Percentiles rank a stretch among this genome's conserved stretches.
Evolutionary conservation across 306 rosid genomes (phyloP).

Genomic region (Albizia julibrissin): DNA sequence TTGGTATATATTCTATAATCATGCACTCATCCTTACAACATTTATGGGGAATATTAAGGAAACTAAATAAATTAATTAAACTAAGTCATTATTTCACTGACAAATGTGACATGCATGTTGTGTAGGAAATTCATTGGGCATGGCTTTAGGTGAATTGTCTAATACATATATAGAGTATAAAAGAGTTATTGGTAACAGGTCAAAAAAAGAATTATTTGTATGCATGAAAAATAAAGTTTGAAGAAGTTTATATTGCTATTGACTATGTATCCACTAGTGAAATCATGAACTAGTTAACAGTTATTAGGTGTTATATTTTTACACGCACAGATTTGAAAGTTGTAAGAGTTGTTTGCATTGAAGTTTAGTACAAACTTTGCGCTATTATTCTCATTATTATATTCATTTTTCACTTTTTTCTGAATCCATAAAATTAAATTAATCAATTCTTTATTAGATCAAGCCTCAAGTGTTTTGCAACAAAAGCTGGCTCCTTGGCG

Average conservation of each 20-base stretch:
- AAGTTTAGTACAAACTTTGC: background rate
- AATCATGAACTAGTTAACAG: background rate
- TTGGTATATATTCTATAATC: too few species aligned
- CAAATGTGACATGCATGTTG: background rate
- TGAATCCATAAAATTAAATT: too few species aligned
- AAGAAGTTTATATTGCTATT: background rate
- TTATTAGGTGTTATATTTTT: background rate
- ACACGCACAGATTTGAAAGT: background rate
- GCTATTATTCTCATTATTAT: too few species aligned
- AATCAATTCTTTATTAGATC: conserved; percentile 34
- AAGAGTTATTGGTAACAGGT: background rate
- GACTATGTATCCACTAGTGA: background rate
- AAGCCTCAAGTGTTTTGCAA: conserved; percentile 46
- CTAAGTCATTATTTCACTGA: background rate
- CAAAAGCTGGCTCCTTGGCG: conserved; percentile 36
- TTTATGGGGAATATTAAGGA: too few species aligned
- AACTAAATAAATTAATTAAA: too few species aligned
- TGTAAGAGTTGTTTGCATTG: background rate
- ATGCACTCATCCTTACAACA: too few species aligned
- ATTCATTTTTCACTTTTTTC: too few species aligned
- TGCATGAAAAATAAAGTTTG: too few species aligned
- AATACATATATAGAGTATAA: too few species aligned
- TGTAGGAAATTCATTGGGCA: background rate
- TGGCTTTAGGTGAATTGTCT: background rate
- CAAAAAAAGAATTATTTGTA: background rate